Evolutionary conservation across 2,329 filamentous ascomycete genomes (phyloP).

Genomic region (Phyllosticta citriasiana): DNA sequence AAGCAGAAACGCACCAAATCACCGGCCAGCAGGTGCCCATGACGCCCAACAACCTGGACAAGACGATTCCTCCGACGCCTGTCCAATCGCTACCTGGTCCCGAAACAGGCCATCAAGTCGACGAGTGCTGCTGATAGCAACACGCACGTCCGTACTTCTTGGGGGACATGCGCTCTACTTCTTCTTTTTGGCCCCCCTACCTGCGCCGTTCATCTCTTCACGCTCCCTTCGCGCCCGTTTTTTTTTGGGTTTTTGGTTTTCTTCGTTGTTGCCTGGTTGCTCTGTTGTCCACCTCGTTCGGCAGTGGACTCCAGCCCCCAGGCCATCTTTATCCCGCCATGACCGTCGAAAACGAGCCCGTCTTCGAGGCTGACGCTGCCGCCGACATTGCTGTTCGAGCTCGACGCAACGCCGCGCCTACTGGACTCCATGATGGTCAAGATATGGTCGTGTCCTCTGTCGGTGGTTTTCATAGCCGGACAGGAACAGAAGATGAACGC

Average conservation of each 20-base stretch:
- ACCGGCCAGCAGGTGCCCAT: background rate
- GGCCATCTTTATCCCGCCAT: background rate
- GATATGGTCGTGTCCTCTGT: conserved; percentile 37
- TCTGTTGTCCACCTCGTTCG: background rate
- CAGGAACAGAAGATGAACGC: background rate
- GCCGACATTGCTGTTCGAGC: conserved; percentile 20
- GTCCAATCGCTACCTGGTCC: background rate
- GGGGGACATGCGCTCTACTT: background rate
- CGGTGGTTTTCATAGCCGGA: conserved; percentile 33
- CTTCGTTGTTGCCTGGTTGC: background rate
- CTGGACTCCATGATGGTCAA: conserved; percentile 9
- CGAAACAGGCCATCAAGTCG: background rate
- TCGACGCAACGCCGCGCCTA: conserved; percentile 5
- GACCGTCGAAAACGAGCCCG: background rate
- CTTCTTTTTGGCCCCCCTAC: background rate
- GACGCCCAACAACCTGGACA: background rate
- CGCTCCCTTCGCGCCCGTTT: background rate
- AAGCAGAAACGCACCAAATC: background rate
- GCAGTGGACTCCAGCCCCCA: background rate
- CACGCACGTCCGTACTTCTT: background rate
- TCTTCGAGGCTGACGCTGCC: conserved; percentile 14
- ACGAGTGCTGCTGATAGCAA: background rate
- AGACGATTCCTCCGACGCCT: background rate
- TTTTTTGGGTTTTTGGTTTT: too few species aligned
- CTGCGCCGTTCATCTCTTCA: background rate